phyloP scores from a whole-genome alignment of 2,329 filamentous ascomycete species.

The Huntiella abstrusa region DNA sequence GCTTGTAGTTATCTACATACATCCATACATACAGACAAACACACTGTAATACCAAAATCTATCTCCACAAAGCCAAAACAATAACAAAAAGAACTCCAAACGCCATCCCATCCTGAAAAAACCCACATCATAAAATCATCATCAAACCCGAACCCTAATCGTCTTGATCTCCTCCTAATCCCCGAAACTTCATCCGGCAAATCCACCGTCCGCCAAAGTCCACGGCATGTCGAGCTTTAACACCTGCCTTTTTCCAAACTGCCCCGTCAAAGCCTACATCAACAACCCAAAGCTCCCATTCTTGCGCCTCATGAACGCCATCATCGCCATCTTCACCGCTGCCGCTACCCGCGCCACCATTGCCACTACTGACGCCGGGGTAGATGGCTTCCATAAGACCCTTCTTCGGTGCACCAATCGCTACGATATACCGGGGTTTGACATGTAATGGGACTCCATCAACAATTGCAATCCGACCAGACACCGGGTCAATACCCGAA shows the following conservation, averaged over 20 bases:
- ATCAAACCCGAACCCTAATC: background rate
- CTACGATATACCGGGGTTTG: slow-evolving; percentile 63
- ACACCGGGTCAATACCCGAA: slow-evolving; percentile 66
- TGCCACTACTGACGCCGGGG: slow-evolving; percentile 10
- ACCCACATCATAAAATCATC: background rate
- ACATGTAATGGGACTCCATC: slow-evolving; percentile 68
- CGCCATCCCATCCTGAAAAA: background rate
- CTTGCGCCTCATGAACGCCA: slow-evolving; percentile 26
- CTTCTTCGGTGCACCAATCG: slow-evolving; percentile 70
- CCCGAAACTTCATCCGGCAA: slow-evolving; percentile 43
- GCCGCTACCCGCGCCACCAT: slow-evolving; percentile 11
- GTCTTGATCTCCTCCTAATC: slow-evolving; percentile 15
- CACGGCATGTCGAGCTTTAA: slow-evolving; percentile 62
- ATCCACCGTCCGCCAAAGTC: slow-evolving; percentile 83
- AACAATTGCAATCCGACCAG: slow-evolving; percentile 44
- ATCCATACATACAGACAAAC: too few species aligned
- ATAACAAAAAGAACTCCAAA: background rate
- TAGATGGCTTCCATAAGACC: slow-evolving; percentile 64
- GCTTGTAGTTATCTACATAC: too few species aligned
- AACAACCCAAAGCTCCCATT: slow-evolving; percentile 67
- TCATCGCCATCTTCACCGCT: slow-evolving; percentile 14
- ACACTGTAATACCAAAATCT: too few species aligned
- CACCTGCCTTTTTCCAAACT: slow-evolving; percentile 71
- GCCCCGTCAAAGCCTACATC: slow-evolving; percentile 72
- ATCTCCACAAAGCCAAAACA: background rate